Evolutionary conservation across 805 yeast species (phyloP), one percentile per base, ranked within the genome.

Genomic region (Saccharomycopsis guyanensis): DNA sequence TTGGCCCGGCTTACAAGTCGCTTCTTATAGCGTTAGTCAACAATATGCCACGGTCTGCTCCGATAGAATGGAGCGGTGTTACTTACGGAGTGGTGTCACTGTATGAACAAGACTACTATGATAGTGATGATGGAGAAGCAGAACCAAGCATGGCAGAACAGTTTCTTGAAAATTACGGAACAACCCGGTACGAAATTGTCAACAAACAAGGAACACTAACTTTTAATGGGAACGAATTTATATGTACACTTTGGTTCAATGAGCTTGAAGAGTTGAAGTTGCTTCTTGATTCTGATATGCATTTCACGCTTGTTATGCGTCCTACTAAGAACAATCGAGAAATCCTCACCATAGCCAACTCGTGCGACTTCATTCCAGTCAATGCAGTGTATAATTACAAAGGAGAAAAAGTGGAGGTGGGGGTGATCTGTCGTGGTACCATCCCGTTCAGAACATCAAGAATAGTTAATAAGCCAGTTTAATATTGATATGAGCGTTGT

Each of bases 11-110:
- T 6, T 16, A 16, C 3, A 55, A 61, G 38, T 55, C 57, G 8
- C 57, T 82, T 32, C 58, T 79, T 10, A 66, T 82, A 10, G 82
- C 76, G 0, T 68, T 72, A 54, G 82, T 83, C 0, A 60, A 66
- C 0, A 70, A 63, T 29, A 64, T 86, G 42, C 95, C 95, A 4
- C 73, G 72, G 43, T 66, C 67, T 34, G 87, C 89, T 0, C 59
- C 60, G 18, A 73, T 82, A 29, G 95, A 86, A 64, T 84, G 94
- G 91, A 76, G 81, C 32, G 94, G 91, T 1, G 50, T 74, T 3
- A 61, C 77, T 3, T 76, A 69, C 50, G 70, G 72, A 46, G 64
- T 65, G 23, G 52, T 56, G 2, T 40, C 56, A 2, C 55, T 68
- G 55, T 66, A 69, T 43, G 73, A 66, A 3, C n/a, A n/a, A n/a